Percentiles rank a stretch among this genome's conserved stretches.
Evolutionary conservation across 1,284 basidiomycete genomes (phyloP).

Genomic region (Golubevia pallescens): DNA sequence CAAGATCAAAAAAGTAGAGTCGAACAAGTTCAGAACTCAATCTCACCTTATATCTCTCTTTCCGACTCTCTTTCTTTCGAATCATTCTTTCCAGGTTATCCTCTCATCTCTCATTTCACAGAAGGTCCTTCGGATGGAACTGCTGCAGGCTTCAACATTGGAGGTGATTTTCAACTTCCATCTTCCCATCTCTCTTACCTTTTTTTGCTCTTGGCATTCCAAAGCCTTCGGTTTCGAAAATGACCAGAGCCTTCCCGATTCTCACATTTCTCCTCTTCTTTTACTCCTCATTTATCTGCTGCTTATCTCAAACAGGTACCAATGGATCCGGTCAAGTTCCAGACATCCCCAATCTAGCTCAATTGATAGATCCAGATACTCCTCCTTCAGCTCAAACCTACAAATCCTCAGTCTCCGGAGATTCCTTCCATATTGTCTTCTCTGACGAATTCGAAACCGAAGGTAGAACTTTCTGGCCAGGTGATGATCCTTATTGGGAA

Average conservation of each 20-base stretch:
- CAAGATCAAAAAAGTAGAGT: too few species aligned
- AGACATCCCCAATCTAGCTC: constrained; percentile 18
- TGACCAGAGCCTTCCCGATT: too few species aligned
- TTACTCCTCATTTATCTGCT: too few species aligned
- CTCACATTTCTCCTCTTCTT: background rate
- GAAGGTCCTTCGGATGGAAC: constrained; percentile 30
- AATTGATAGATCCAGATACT: constrained; percentile 47
- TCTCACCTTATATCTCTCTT: background rate
- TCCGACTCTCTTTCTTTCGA: constrained; percentile 27
- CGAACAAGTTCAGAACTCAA: background rate
- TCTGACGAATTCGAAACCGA: constrained; percentile 48
- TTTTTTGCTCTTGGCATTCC: too few species aligned
- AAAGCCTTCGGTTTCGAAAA: too few species aligned
- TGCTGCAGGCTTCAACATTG: constrained; percentile 35
- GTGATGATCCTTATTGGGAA: constrained; percentile 44
- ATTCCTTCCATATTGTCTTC: constrained; percentile 43
- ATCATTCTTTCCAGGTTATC: constrained; percentile 60
- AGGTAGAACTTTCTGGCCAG: constrained; percentile 51
- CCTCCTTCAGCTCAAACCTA: constrained; percentile 21
- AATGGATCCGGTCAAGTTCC: constrained; percentile 54
- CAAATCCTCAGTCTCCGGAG: constrained; percentile 15
- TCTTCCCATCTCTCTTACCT: too few species aligned
- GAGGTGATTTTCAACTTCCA: constrained; percentile 10
- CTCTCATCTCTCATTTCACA: constrained; percentile 41
- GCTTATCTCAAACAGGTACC: constrained; percentile 12